Evolutionary conservation across 805 yeast genomes (phyloP), one percentile per base, ranked within the genome.

Genomic region (Yarrowia sp.): DNA sequence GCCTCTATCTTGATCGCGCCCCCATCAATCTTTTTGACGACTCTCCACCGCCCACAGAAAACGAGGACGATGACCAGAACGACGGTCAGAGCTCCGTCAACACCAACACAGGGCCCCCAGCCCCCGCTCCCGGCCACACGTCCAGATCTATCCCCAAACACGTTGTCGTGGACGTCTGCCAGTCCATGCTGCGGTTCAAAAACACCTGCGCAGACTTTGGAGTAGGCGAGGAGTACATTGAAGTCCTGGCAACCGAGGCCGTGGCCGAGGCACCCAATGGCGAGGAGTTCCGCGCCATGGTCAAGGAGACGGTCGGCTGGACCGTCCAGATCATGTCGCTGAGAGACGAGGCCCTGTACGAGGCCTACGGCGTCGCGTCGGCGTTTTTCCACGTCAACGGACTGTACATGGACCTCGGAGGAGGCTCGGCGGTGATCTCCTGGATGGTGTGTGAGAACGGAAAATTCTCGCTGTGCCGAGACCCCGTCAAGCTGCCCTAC

Each of bases 241-340:
- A 82, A 63, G 85, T 87, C 1, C 85, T 87, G 19, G 90, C 90
- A 8, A 86, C 92, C 0, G 90, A 87, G 67, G 90, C 90, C 0
- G 83, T 88, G 0, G 78, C 90, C 68, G 85, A 83, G 65, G 90
- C 90, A 2, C 75, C 84, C 5, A 87, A 87, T 66, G 80, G 86
- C 0, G 78, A 78, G 51, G 84, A 82, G 62, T 82, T 87, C 67
- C 77, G 84, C 39, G 78, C 78, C 19, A 81, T 83, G 4, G 80
- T 87, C 27, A 77, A 72, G 55, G 77, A 79, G n/a, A 80, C 84
- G 1, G 81, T 88, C 0, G 85, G 85, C 3, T 86, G 91, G 90
- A 78, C 79, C 51, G 88, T 87, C 2, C 80, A 80, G 55, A 68
- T 86, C 19, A 71, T 87, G 56, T 77, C 83, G 60, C 82, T 83